A percentile compares a stretch with the other conserved stretches of the same genome.
phyloP scores from a whole-genome alignment of 306 rosid genomes.

The Prunus padus region DNA sequence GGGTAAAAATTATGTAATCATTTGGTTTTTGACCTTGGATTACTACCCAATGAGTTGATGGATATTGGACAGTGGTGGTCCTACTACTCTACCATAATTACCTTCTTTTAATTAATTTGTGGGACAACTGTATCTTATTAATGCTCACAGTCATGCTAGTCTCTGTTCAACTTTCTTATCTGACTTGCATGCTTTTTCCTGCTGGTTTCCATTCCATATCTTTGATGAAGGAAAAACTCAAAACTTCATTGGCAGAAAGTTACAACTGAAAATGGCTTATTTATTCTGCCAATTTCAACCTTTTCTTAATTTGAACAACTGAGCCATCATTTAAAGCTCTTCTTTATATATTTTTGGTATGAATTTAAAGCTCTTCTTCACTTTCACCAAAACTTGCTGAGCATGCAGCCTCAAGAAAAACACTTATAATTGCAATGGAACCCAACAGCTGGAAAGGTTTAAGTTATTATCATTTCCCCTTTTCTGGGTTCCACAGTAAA shows the following conservation, averaged over 20 bases:
- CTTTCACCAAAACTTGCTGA: not conserved
- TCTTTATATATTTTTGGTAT: not conserved
- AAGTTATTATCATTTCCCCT: not conserved
- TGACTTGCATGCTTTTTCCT: slow-evolving; percentile 26
- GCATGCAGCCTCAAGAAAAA: not conserved
- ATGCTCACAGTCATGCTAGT: slow-evolving; percentile 5
- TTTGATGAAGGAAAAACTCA: not conserved
- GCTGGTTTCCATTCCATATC: slow-evolving; percentile 32
- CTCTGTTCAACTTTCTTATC: slow-evolving; percentile 17
- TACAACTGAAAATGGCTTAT: slow-evolving; percentile 9
- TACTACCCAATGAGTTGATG: slow-evolving; percentile 2
- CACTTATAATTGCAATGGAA: slow-evolving; percentile 16
- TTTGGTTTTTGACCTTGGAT: slow-evolving; percentile 15
- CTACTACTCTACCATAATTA: slow-evolving; percentile 12
- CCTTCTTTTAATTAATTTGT: slow-evolving; percentile 23
- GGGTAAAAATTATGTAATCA: slow-evolving; percentile 23
- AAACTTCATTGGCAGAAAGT: not conserved
- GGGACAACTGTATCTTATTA: slow-evolving; percentile 33
- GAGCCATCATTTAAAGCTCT: slow-evolving; percentile 3
- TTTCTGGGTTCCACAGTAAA: not conserved
- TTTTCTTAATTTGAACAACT: slow-evolving; percentile 4
- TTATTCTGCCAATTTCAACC: not conserved
- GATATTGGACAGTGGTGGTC: slow-evolving; percentile 12
- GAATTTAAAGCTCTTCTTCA: not conserved
- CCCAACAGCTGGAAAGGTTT: slow-evolving; percentile 24